These are phyloP conservation scores for Talaromyces proteolyticus DNA, from an alignment of 495 filamentous ascomycete species.

Conservation along the genomic window DNA sequence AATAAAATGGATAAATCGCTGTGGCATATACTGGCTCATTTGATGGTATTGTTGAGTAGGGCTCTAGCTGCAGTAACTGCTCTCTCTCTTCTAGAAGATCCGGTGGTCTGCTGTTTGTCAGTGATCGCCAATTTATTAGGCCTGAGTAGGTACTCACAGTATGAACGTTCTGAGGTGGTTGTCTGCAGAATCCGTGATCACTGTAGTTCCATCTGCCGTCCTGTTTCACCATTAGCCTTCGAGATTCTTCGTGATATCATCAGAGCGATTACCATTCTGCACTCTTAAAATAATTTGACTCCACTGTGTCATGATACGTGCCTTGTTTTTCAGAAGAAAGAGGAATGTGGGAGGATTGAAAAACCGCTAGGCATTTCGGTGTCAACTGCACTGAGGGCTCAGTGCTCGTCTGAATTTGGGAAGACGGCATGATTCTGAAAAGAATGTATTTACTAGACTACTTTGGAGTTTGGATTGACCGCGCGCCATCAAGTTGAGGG, in stretches of 20 bases:
- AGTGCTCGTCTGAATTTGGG: background rate
- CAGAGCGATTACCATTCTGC: conserved; percentile 47
- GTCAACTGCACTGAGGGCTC: background rate
- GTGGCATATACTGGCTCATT: conserved; percentile 68
- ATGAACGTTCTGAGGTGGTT: conserved; percentile 66
- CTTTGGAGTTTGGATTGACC: too few species aligned
- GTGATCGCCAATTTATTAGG: background rate
- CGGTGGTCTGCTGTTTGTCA: conserved; percentile 38
- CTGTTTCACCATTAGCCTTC: conserved; percentile 20
- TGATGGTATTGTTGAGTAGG: conserved; percentile 55
- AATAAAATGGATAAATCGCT: conserved; percentile 67
- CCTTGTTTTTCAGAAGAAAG: background rate
- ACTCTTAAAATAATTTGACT: conserved; percentile 49
- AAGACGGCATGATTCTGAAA: background rate
- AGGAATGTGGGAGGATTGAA: background rate
- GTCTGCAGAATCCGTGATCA: conserved; percentile 69
- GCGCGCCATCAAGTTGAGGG: too few species aligned
- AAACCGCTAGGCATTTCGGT: background rate
- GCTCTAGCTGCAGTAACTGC: conserved; percentile 42
- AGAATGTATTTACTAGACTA: background rate
- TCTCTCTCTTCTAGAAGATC: conserved; percentile 57
- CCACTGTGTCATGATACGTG: too few species aligned
- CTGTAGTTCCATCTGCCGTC: conserved; percentile 76
- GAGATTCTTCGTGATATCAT: background rate
- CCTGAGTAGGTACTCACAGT: conserved; percentile 36